Evolutionary conservation across 1,284 basidiomycete species (phyloP).

Genomic region (Ganoderma sp.): DNA sequence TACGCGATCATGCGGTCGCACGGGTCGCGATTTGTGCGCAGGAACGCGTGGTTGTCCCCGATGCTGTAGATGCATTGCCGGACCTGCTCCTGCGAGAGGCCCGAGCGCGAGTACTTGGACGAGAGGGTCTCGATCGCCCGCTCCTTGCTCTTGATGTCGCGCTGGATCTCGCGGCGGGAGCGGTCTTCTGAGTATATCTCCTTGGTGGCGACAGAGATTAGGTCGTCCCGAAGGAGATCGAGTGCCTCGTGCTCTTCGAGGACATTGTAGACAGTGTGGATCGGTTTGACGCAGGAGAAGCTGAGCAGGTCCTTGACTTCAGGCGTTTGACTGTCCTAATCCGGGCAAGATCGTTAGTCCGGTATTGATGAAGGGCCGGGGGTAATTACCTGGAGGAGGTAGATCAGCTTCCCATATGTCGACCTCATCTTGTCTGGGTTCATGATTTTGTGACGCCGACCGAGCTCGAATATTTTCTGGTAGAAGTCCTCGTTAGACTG

Average conservation of each 20-base stretch:
- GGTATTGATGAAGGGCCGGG: background rate
- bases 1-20: conserved; percentile 81
- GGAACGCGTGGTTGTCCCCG: conserved; percentile 84
- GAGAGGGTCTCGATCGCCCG: conserved; percentile 78
- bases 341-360: background rate
- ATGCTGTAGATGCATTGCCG: conserved; percentile 83
- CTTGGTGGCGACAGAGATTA: conserved; percentile 73
- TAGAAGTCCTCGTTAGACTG: conserved; percentile 77
- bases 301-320: conserved; percentile 78
- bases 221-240: conserved; percentile 73
- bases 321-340: conserved; percentile 76
- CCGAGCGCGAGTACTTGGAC: conserved; percentile 60
- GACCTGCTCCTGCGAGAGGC: conserved; percentile 64
- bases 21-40: conserved; percentile 81
- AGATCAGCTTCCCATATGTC: conserved; percentile 84
- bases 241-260: conserved; percentile 67
- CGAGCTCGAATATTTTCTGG: conserved; percentile 76
- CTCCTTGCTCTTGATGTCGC: conserved; percentile 80
- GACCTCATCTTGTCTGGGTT: conserved; percentile 87
- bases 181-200: conserved; percentile 79
- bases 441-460: conserved; percentile 85
- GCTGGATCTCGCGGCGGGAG: conserved; percentile 73
- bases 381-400: conserved; percentile 68
- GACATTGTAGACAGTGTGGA: conserved; percentile 71
- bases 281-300: conserved; percentile 76